phyloP scores from a whole-genome alignment of 768 basidiomycete genomes.

The Termitomyces sp. region DNA sequence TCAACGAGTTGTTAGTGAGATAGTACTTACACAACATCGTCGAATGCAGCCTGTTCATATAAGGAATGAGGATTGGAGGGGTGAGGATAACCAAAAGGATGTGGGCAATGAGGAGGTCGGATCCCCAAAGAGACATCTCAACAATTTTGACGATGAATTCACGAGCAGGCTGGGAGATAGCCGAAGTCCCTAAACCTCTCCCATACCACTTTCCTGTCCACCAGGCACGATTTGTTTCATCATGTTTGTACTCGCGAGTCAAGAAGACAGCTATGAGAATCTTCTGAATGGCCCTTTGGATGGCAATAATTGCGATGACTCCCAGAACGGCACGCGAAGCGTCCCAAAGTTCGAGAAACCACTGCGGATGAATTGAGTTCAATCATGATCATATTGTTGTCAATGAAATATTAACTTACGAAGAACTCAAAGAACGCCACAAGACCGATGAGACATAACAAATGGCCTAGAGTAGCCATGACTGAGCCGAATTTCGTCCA shows the following conservation, averaged over 20 bases:
- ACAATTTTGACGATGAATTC: conserved; percentile 98
- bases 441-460: conserved; percentile 73
- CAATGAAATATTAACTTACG: conserved; percentile 47
- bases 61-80: conserved; percentile 80
- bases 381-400: conserved; percentile 21
- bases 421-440: conserved; percentile 95
- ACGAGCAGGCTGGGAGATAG: conserved; percentile 91
- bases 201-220: conserved; percentile 99
- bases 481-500: conserved; percentile 88
- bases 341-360: conserved; percentile 97
- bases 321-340: conserved; percentile 95
- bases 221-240: conserved; percentile 98
- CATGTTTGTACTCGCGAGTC: conserved; percentile 96
- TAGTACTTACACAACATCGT: conserved; percentile 78
- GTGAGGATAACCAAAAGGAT: conserved; percentile 85
- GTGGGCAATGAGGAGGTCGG: conserved; percentile 87
- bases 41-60: conserved; percentile 83
- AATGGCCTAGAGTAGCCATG: conserved; percentile 90
- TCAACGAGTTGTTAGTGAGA: not conserved
- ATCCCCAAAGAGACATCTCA: conserved; percentile 95
- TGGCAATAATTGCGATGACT: conserved; percentile 79
- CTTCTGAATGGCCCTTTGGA: conserved; percentile 93
- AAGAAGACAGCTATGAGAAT: conserved; percentile 91
- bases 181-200: conserved; percentile 79
- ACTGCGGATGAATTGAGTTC: conserved; percentile 38